Base-by-base conservation (phyloP, 176 grass and related monocot species). In the Saccharum spontaneum region DNA sequence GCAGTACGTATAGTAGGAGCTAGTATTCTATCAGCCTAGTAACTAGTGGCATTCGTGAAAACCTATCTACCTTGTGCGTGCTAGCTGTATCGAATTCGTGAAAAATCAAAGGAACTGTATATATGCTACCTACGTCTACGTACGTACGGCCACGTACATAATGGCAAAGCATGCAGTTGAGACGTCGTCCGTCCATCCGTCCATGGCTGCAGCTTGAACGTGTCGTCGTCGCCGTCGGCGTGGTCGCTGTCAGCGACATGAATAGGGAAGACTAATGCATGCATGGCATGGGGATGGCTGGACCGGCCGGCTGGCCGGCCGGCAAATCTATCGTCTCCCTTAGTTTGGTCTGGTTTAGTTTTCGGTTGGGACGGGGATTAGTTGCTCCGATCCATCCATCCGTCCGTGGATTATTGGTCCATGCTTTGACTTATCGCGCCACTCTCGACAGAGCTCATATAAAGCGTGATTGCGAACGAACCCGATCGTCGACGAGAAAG, bases 351-450 rank as follows among this genome's bases (percentile, higher is more conserved):
- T 48, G 45, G 11, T 48, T 73, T 50, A 75, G 16, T 54, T 52
- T 55, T 54, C 18, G 44, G 44, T 33, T 75, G 45, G 12, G 23
- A 18, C 4, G 15, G 15, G 52, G 16, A 55, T 55, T 55, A 55
- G 52, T 20, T 55, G 52, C 15, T 55, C 17, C 6, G 52, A 18
- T 50, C 13, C 4, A 54, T 54, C 17, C 16, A 52, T 9, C 37
- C 41, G 10, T 13, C 44, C 44, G 11, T 55, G 52, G 52, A 45
- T 55, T 55, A 72, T 86, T 16, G 55, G 33, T 24, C 6, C 68
- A 49, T n/a, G 36, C 7, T 82, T 87, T 87, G 71, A 82, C 77
- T 41, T 82, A 17, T 55, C 17, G 16, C 50, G 1, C 50, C 49
- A 45, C 48, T 17, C 48, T 50, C 48, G 15, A 50, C 46, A 36